Evolutionary conservation across 2,329 filamentous ascomycete genomes (phyloP).

Genomic region (Thermomyces lanuginosus): DNA sequence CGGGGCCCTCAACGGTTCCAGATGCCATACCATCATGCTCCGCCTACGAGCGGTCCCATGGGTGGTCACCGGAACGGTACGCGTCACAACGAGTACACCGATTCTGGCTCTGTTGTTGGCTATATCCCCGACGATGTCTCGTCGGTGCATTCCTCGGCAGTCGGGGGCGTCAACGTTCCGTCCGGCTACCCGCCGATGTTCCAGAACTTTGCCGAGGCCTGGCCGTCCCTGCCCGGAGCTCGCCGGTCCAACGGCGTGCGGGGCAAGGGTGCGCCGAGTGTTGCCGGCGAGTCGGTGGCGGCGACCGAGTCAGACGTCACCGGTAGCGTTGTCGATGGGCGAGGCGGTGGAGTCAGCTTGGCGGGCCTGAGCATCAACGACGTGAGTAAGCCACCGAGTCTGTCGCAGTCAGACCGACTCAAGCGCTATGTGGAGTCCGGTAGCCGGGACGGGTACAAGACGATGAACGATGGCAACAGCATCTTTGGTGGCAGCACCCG

Average conservation of each 20-base stretch:
- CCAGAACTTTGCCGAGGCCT: slow-evolving; percentile 75
- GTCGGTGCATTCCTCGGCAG: slow-evolving; percentile 79
- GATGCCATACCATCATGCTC: slow-evolving; percentile 55
- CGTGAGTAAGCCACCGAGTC: slow-evolving; percentile 52
- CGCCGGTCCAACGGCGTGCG: slow-evolving; percentile 51
- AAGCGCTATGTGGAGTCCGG: slow-evolving; percentile 88
- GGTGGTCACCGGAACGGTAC: slow-evolving; percentile 35
- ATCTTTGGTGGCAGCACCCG: slow-evolving; percentile 48
- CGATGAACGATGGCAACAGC: slow-evolving; percentile 42
- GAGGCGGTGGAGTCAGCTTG: slow-evolving; percentile 74
- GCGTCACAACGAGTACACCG: slow-evolving; percentile 43
- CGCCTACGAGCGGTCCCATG: slow-evolving; percentile 39
- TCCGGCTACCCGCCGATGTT: slow-evolving; percentile 91
- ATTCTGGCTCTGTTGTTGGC: slow-evolving; percentile 76
- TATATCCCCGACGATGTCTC: slow-evolving; percentile 97
- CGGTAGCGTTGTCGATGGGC: slow-evolving; percentile 58
- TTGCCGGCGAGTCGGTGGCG: slow-evolving; percentile 83
- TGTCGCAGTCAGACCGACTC: slow-evolving; percentile 75
- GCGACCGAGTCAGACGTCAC: slow-evolving; percentile 81
- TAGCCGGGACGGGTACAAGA: slow-evolving; percentile 43
- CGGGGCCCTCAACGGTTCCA: slow-evolving; percentile 77
- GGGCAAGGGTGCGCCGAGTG: slow-evolving; percentile 52
- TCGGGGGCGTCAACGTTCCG: slow-evolving; percentile 67
- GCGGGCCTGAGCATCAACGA: slow-evolving; percentile 63
- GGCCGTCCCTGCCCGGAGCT: slow-evolving; percentile 64